Evolutionary conservation across 1,284 basidiomycete species (phyloP).

Genomic region (Ceratobasidium sp.): DNA sequence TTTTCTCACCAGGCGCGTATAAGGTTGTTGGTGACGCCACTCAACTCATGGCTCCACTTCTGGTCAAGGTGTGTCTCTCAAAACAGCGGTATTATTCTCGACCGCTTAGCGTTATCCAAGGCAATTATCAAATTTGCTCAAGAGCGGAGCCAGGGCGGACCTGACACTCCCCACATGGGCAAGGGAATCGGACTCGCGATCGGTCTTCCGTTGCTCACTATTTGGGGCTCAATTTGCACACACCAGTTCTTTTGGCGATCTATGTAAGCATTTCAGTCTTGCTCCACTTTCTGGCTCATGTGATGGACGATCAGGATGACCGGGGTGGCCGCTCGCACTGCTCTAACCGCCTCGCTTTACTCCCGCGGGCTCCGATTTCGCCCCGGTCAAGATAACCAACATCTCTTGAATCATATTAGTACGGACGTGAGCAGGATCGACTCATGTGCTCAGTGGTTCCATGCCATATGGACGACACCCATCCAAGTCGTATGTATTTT

Average conservation of each 20-base stretch:
- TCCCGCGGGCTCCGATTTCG: conserved; percentile 76
- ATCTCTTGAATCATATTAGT: conserved; percentile 90
- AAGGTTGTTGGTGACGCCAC: conserved; percentile 55
- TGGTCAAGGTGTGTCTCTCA: conserved; percentile 59
- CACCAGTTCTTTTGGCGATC: conserved; percentile 83
- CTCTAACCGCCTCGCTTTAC: conserved; percentile 79
- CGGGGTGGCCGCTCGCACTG: conserved; percentile 72
- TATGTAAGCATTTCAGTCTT: conserved; percentile 49
- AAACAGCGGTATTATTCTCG: neutral
- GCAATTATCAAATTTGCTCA: conserved; percentile 30
- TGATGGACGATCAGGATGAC: conserved; percentile 52
- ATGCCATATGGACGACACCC: conserved; percentile 79
- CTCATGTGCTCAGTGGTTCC: conserved; percentile 82
- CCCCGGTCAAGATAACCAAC: conserved; percentile 71
- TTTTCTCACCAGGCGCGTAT: conserved; percentile 49
- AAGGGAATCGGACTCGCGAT: conserved; percentile 74
- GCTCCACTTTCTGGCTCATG: neutral
- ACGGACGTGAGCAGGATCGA: conserved; percentile 92
- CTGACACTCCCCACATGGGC: conserved; percentile 59
- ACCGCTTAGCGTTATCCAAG: neutral
- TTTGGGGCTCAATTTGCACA: conserved; percentile 64
- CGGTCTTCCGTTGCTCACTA: conserved; percentile 69
- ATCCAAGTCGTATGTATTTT: conserved; percentile 66
- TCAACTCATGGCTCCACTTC: conserved; percentile 69
- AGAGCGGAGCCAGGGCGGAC: neutral